phyloP scores from a whole-genome alignment of 352 stramenopile species.

The Phytophthora niederhauseri region DNA sequence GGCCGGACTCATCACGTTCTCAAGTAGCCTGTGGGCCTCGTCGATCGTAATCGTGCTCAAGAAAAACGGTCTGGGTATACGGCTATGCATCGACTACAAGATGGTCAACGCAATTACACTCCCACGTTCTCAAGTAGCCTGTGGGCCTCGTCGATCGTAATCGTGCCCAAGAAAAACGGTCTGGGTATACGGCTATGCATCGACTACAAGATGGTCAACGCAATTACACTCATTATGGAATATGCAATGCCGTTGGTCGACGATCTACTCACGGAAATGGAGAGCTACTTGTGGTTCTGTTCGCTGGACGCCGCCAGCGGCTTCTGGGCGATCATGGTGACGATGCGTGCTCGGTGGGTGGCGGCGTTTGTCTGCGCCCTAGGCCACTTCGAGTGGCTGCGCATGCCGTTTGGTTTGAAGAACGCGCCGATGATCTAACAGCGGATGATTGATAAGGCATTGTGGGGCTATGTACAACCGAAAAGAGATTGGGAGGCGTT shows the following conservation, averaged over 20 bases:
- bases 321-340: background rate
- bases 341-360: background rate
- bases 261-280: background rate
- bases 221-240: background rate
- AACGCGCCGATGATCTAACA: background rate
- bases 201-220: conserved; percentile 1
- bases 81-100: background rate
- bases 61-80: background rate
- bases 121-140: no score
- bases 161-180: background rate
- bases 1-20: background rate
- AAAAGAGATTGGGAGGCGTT: background rate
- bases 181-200: background rate
- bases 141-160: background rate
- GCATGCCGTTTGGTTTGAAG: background rate
- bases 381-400: background rate
- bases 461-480: background rate
- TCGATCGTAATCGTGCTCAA: background rate
- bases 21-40: background rate
- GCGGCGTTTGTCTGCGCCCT: background rate
- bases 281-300: background rate
- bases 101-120: background rate
- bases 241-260: background rate
- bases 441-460: background rate
- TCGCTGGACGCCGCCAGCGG: background rate